Conservation (phyloP, 352 stramenopile genomes). For the Globisporangium recalcitrans region DNA sequence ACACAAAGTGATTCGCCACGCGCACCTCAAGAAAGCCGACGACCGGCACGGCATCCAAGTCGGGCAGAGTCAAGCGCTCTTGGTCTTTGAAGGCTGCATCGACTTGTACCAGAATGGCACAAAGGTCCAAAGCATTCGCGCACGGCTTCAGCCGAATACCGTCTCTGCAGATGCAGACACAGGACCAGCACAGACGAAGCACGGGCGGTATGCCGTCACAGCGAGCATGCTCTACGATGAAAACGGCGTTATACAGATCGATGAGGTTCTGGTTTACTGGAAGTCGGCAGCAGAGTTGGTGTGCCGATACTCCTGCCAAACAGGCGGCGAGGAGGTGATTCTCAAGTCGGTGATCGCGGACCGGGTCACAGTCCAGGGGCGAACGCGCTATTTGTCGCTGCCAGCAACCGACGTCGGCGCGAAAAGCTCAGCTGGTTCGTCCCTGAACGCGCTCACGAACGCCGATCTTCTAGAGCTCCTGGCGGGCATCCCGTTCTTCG, state of each 20-base stretch:
- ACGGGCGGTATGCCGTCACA: conserved; percentile 11
- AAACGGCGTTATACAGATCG: conserved; percentile 25
- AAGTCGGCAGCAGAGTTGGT: conserved; percentile 51
- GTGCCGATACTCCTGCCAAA: conserved; percentile 59
- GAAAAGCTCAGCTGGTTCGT: conserved; percentile 21
- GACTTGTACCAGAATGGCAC: conserved; percentile 42
- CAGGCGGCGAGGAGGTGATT: conserved; percentile 52
- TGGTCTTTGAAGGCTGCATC: conserved; percentile 50
- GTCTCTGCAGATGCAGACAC: neutral
- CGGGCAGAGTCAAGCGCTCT: conserved; percentile 30
- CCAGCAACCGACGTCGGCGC: conserved; percentile 30
- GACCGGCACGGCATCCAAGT: conserved; percentile 26
- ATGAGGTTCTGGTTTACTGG: conserved; percentile 64
- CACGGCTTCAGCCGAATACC: conserved; percentile 20
- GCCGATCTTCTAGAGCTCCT: conserved; percentile 58
- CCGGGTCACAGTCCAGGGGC: conserved; percentile 37
- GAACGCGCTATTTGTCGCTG: conserved; percentile 37
- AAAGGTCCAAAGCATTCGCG: conserved; percentile 37
- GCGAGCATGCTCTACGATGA: conserved; percentile 24
- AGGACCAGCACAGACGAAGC: conserved; percentile 17
- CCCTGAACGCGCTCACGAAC: conserved; percentile 64
- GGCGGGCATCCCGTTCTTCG: conserved; percentile 67
- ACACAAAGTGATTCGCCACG: conserved; percentile 42
- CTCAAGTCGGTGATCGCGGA: conserved; percentile 52
- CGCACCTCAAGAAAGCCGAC: conserved; percentile 41